A percentile compares a stretch with the other conserved stretches of the same genome.
Evolutionary conservation across 2,329 filamentous ascomycete genomes (phyloP).

Genomic region (Aspergillus carbonarius): DNA sequence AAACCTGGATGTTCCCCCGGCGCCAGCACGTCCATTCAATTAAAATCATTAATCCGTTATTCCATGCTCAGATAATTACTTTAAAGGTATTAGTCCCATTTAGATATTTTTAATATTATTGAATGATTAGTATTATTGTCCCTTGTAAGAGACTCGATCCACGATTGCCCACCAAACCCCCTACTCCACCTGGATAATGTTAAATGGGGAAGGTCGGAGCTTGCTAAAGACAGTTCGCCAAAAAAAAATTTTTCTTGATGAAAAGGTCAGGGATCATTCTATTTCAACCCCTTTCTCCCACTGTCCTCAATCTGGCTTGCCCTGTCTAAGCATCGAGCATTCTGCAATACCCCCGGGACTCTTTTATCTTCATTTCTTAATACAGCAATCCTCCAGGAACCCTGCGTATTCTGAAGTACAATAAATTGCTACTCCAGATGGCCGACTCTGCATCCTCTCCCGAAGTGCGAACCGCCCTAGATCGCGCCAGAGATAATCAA

Average conservation of each 20-base stretch:
- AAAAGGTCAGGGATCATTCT: conserved; percentile 6
- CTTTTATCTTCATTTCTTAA: not conserved
- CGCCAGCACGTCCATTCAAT: conserved; percentile 7
- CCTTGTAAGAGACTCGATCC: conserved; percentile 22
- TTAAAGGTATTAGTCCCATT: not conserved
- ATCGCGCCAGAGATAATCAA: conserved; percentile 72
- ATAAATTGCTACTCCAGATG: conserved; percentile 25
- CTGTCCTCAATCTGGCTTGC: conserved; percentile 7
- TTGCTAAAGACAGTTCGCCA: conserved; percentile 18
- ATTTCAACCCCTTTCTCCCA: conserved; percentile 12
- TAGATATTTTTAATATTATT: not conserved
- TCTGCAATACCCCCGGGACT: conserved; percentile 8
- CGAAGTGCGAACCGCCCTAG: conserved; percentile 60
- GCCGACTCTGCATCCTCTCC: conserved; percentile 35
- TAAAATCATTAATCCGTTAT: not conserved
- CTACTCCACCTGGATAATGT: conserved; percentile 25
- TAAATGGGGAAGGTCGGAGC: conserved; percentile 24
- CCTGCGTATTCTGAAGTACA: not conserved
- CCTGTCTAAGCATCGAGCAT: not conserved
- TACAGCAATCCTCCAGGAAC: not conserved
- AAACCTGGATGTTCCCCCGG: not conserved
- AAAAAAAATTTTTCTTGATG: conserved; percentile 14
- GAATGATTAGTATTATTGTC: conserved; percentile 8
- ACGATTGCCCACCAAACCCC: conserved; percentile 19
- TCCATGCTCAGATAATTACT: not conserved